These are phyloP conservation scores for Oidium heveae DNA, from an alignment of 2,329 filamentous ascomycete species.

Conservation along the genomic window DNA sequence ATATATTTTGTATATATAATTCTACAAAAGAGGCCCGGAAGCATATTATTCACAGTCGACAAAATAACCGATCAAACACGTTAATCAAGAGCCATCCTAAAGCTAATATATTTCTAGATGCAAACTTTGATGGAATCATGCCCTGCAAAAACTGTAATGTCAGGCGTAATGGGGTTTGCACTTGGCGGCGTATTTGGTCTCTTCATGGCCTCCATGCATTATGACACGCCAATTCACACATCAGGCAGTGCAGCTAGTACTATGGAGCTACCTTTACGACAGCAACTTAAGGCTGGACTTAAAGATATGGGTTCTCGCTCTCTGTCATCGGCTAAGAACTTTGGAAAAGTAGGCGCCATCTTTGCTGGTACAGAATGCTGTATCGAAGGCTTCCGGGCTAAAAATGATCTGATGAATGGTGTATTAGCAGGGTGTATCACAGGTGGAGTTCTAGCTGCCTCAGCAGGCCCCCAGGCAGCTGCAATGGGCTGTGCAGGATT, in stretches of 20 bases:
- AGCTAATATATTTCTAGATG: constrained; percentile 8
- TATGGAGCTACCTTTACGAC: constrained; percentile 46
- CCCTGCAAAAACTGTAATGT: constrained; percentile 64
- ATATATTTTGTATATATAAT: too few relatives aligned
- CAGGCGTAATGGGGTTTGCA: constrained; percentile 80
- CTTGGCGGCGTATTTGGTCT: constrained; percentile 85
- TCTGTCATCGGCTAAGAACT: constrained; percentile 72
- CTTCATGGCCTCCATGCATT: constrained; percentile 99
- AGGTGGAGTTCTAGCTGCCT: constrained; percentile 64
- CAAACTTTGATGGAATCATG: constrained; percentile 58
- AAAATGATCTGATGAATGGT: constrained; percentile 81
- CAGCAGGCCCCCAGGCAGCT: constrained; percentile 72
- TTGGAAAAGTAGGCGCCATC: constrained; percentile 74
- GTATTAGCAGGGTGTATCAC: constrained; percentile 75
- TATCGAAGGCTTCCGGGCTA: constrained; percentile 75
- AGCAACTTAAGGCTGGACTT: constrained; percentile 69
- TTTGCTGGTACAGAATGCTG: constrained; percentile 89
- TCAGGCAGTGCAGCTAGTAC: constrained; percentile 19
- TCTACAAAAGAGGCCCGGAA: too few relatives aligned
- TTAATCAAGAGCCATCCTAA: not conserved
- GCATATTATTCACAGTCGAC: too few relatives aligned
- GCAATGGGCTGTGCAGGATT: constrained; percentile 78
- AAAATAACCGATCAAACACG: too few relatives aligned
- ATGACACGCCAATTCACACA: constrained; percentile 59
- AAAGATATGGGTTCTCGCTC: constrained; percentile 83